phyloP scores from a whole-genome alignment of 495 filamentous ascomycete genomes.

The Penicillium riverlandense region DNA sequence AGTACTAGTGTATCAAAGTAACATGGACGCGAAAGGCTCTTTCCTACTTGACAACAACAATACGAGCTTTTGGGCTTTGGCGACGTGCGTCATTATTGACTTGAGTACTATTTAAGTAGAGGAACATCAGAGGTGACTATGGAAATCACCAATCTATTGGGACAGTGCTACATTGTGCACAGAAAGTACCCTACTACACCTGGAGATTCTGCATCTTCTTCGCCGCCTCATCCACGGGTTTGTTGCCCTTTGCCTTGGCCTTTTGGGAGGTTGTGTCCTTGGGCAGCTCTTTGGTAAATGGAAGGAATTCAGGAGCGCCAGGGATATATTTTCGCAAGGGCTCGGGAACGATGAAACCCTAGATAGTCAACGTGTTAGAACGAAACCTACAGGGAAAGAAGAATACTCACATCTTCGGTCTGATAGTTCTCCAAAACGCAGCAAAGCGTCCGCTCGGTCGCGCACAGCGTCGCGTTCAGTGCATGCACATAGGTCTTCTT shows the following conservation, averaged over 20 bases:
- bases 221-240: constrained; percentile 25
- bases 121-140: no score
- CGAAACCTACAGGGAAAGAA: not conserved
- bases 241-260: constrained; percentile 38
- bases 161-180: no score
- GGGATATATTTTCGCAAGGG: constrained; percentile 88
- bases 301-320: constrained; percentile 78
- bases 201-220: constrained; percentile 36
- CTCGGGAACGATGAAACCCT: constrained; percentile 83
- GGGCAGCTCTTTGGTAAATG: constrained; percentile 75
- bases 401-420: constrained; percentile 61
- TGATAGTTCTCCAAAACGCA: constrained; percentile 97
- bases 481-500: constrained; percentile 94
- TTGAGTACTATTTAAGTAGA: no score
- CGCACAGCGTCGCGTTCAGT: constrained; percentile 85
- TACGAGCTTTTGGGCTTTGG: no score
- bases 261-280: constrained; percentile 62
- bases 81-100: no score
- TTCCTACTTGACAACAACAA: no score
- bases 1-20: no score
- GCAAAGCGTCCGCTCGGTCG: constrained; percentile 89
- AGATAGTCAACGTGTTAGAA: constrained; percentile 5
- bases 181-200: constrained; percentile 14
- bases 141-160: no score
- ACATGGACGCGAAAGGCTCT: no score